Evolutionary conservation across 139 green algal species (phyloP), one percentile per base, ranked within the genome.

Genomic region (Ettlia oleoabundans): DNA sequence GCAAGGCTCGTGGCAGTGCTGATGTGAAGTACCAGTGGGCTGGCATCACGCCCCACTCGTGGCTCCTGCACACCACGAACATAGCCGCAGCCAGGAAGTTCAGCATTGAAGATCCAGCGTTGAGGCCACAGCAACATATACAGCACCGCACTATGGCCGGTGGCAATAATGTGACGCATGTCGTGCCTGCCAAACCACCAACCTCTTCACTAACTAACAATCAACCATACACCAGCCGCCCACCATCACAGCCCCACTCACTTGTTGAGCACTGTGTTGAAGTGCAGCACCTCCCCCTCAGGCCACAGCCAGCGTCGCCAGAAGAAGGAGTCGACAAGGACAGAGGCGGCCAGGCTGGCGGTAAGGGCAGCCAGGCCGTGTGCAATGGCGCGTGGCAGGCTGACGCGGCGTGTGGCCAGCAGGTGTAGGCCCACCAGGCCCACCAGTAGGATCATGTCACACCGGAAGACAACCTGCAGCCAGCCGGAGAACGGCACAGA

Each of bases 221-320:
- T n/a, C n/a, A n/a, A n/a, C n/a, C n/a, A n/a, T n/a, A n/a, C n/a
- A n/a, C n/a, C n/a, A n/a, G n/a, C n/a, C n/a, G n/a, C n/a, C n/a
- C n/a, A n/a, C n/a, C n/a, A n/a, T n/a, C n/a, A 4, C 28, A 62
- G 4, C 33, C 30, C n/a, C 5, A 7, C 84, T 61, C 78, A 94
- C 89, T 87, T 92, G 79, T 95, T 93, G 2, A 90, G 66, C 62
- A 85, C 86, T 3, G 92, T 95, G 86, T 98, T 98, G 90, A 97
- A 98, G 70, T 86, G 93, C 3, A 98, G 85, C 28, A 98, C 94
- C 68, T 91, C 87, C 4, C 90, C 88, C 84, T 98, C 94, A 21
- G 94, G 94, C 94, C 94, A 98, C 33, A 97, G 43, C 85, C 66
- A 87, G 28, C 92, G 82, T 30, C 83, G 38, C 94, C 94, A 98